Base-by-base conservation (phyloP, 2,329 filamentous ascomycete genomes). In the Alternaria metachromatica region DNA sequence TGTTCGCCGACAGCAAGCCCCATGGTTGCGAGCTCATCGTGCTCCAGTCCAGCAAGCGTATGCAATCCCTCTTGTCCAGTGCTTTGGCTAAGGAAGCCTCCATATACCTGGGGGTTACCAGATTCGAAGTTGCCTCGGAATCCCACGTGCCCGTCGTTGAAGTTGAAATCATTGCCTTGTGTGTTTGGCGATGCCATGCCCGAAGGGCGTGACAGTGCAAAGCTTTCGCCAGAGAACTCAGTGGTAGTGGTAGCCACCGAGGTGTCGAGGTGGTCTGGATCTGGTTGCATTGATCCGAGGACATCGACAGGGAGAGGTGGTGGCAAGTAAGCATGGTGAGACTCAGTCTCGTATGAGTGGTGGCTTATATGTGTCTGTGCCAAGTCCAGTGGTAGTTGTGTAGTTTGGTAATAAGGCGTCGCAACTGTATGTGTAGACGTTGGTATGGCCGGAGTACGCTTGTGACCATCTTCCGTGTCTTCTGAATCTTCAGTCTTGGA, bases 81-180 rank as follows among this genome's bases (percentile, higher is more conserved):
- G 7, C 12, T 41, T n/a, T 54, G 63, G 10, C 49, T 59, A 5
- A 54, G 57, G 18, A 67, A 66, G 33, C 57, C 55, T 11, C 72
- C 69, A 63, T 76, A 78, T 3, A 62, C 55, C 1, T 63, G 59
- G 12, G 78, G 67, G 30, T 73, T 66, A 46, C 77, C 61, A 0
- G 77, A 72, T 21, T 82, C 80, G 55, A 82, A 81, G 12, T 76
- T 75, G 46, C 66, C 69, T 0, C 63, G 49, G 20, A 82, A 76
- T 57, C 77, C 76, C 59, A 83, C 81, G 43, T 80, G 78, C 12
- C 80, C 79, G 54, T 73, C 76, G 20, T 67, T 71, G 72, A 83
- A 82, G 65, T 83, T 80, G 65, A 82, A 80, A 12, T 74, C 72
- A 58, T 81, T 81, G 20, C 76, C 68, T 26, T 76, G 68, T 21